Evolutionary conservation across 352 stramenopile species (phyloP), one percentile per base, ranked within the genome.

Genomic region (Phytophthora citricola): DNA sequence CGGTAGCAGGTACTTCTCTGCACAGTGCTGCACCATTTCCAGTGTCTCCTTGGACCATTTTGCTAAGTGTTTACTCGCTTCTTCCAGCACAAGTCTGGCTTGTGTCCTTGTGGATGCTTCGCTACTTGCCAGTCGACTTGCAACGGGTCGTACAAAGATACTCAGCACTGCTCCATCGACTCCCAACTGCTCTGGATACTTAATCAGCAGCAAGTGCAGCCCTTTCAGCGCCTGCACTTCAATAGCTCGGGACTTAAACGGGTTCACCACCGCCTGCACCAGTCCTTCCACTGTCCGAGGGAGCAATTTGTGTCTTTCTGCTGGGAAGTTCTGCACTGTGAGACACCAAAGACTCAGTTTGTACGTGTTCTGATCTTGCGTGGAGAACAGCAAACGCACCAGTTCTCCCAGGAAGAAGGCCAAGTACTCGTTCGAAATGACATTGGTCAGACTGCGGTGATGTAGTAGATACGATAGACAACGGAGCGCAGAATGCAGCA

Each of bases 381-480:
- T 89, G 20, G 81, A 74, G 61, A 76, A 87, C 44, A 91, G 63
- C 6, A 77, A 63, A 11, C 63, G 76, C 53, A 84, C 68, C 20
- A 91, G 57, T 55, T 89, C 75, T 6, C 62, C 75, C 24, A 90
- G 66, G 57, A 90, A 79, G 22, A 58, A 61, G 17, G 72, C 65
- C 47, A 87, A 27, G 40, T 83, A 65, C 10, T 71, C 56, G 27
- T 82, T 71, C 6, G 72, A 55, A 39, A 92, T 85, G 24, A 27
- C 50, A 0, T 65, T 40, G 10, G 69, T 73, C 29, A 93, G 32
- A n/a, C 53, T 75, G 24, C 48, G 27, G 49, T 90, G 82, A 58
- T 86, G 68, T 73, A 93, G 79, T 36, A 90, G 76, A 50, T 90
- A 93, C 52, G 84, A 93, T 10, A 93, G 71, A 63, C 82, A 85